Conservation (phyloP, 345 rosid species). For the Chamaenerion angustifolium region DNA sequence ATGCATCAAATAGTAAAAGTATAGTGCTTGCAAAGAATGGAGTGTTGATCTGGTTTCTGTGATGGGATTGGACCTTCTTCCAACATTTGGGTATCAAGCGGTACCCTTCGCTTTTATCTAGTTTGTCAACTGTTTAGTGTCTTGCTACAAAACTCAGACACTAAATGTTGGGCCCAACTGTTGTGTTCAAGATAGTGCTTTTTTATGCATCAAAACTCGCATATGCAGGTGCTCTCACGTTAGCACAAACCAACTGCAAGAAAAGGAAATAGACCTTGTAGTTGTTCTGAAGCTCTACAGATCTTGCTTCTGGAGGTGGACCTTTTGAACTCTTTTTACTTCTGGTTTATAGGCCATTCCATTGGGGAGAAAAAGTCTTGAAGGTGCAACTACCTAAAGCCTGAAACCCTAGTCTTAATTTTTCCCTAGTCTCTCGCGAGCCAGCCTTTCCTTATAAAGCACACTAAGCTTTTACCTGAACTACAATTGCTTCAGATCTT, state of each 20-base stretch:
- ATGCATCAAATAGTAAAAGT: too few relatives aligned
- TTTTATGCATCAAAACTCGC: slow-evolving; percentile 16
- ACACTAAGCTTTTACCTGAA: slow-evolving; percentile 7
- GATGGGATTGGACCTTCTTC: too few relatives aligned
- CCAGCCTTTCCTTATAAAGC: background rate
- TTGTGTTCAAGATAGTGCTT: slow-evolving; percentile 9
- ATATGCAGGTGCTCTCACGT: slow-evolving; percentile 16
- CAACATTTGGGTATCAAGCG: background rate
- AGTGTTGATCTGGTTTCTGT: too few relatives aligned
- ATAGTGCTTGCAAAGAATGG: too few relatives aligned
- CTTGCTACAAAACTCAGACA: background rate
- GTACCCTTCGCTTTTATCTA: background rate
- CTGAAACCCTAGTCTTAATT: background rate
- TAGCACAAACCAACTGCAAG: slow-evolving; percentile 9
- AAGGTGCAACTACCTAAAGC: slow-evolving; percentile 6
- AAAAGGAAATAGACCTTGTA: slow-evolving; percentile 15
- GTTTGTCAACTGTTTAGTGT: too few relatives aligned
- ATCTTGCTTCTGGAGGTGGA: slow-evolving; percentile 18
- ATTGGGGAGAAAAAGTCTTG: slow-evolving; percentile 7
- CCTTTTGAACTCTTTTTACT: slow-evolving; percentile 12
- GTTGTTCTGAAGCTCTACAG: slow-evolving; percentile 17
- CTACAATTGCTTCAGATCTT: slow-evolving; percentile 6
- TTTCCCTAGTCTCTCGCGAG: background rate
- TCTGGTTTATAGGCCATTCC: slow-evolving; percentile 12
- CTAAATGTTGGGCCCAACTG: slow-evolving; percentile 4